These are phyloP conservation scores for Phaeodactylum tricornutum DNA, from an alignment of 108 stramenopile species.

Conservation along the genomic window DNA sequence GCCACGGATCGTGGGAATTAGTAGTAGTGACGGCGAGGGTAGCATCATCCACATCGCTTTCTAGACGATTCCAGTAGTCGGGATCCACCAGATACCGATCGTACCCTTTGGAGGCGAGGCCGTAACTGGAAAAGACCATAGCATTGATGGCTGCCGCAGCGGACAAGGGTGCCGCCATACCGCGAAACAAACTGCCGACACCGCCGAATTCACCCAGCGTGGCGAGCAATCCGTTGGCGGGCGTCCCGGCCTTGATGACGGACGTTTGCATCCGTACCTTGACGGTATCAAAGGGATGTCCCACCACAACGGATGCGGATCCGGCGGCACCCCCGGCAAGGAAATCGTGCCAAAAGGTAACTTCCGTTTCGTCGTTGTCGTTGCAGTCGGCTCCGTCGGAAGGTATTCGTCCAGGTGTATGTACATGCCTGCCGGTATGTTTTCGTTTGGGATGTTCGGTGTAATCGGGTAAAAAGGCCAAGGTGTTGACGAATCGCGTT, in stretches of 20 bases:
- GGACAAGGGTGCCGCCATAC: conserved; percentile 74
- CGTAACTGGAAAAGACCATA: conserved; percentile 81
- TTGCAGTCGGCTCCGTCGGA: neutral
- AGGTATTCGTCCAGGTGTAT: neutral
- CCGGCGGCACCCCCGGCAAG: conserved; percentile 78
- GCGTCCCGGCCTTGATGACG: neutral
- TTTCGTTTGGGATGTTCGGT: conserved; percentile 7
- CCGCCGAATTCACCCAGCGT: conserved; percentile 23
- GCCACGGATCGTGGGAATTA: conserved; percentile 15
- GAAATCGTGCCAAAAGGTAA: conserved; percentile 71
- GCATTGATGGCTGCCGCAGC: conserved; percentile 81
- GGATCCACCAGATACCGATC: conserved; percentile 29
- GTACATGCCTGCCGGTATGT: too few relatives aligned
- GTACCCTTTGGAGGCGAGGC: conserved; percentile 55
- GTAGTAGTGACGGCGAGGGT: neutral
- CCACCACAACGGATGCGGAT: conserved; percentile 71
- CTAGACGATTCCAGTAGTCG: too few relatives aligned
- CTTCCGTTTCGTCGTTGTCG: conserved; percentile 23
- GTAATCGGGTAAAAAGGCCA: conserved; percentile 1
- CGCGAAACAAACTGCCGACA: conserved; percentile 73
- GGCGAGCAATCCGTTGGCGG: neutral
- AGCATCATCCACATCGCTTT: conserved; percentile 3
- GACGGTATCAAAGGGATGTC: conserved; percentile 91
- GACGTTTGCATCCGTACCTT: conserved; percentile 57
- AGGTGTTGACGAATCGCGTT: too few relatives aligned